Percentiles rank a stretch among this genome's conserved stretches.
phyloP scores from a whole-genome alignment of 257 asterid species.

The Echium plantagineum region DNA sequence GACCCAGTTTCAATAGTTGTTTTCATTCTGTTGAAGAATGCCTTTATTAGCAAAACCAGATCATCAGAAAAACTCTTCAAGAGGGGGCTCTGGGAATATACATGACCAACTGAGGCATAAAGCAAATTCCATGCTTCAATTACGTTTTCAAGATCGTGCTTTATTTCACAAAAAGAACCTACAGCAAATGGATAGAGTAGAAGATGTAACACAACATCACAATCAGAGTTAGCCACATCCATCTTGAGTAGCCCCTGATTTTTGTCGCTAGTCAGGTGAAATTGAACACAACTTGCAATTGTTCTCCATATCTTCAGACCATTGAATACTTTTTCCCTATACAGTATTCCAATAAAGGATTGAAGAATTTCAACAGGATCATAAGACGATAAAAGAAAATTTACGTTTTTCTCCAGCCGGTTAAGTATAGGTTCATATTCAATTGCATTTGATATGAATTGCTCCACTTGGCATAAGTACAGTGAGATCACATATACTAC shows the following conservation, averaged over 20 bases:
- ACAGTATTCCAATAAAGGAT: constrained; percentile 33
- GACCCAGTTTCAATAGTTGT: constrained; percentile 13
- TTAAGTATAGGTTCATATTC: constrained; percentile 25
- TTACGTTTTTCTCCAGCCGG: constrained; percentile 30
- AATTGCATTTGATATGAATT: constrained; percentile 20
- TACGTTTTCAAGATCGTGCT: constrained; percentile 26
- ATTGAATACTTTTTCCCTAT: constrained; percentile 16
- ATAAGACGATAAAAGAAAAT: constrained; percentile 32
- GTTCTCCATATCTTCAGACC: constrained; percentile 45
- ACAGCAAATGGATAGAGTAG: constrained; percentile 50
- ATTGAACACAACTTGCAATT: constrained; percentile 39
- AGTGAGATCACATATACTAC: constrained; percentile 34
- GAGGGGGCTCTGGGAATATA: constrained; percentile 20
- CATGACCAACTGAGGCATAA: constrained; percentile 28
- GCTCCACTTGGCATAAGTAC: constrained; percentile 37
- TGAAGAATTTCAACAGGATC: constrained; percentile 39
- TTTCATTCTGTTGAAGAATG: constrained; percentile 26
- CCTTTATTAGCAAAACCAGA: constrained; percentile 32
- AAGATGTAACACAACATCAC: constrained; percentile 32
- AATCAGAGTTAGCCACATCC: constrained; percentile 23
- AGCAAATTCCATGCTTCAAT: constrained; percentile 44
- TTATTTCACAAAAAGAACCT: constrained; percentile 21
- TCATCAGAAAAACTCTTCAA: constrained; percentile 34
- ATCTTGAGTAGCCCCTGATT: constrained; percentile 19
- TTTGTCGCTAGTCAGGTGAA: constrained; percentile 22